phyloP scores from a whole-genome alignment of 2,329 filamentous ascomycete species.

The Fusarium mundagurra region DNA sequence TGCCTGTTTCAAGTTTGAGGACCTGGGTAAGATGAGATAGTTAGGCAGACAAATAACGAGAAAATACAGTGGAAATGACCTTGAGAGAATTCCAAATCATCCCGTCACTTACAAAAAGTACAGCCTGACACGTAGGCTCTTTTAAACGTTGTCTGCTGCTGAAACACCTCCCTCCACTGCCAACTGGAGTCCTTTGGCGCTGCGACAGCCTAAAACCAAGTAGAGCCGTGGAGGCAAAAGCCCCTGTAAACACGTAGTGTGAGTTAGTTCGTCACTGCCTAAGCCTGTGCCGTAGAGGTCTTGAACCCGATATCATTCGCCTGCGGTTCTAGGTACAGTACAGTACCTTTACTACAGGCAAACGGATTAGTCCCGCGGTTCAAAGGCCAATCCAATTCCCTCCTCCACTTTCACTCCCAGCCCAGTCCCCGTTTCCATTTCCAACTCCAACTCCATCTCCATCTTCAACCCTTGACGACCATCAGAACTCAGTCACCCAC shows the following conservation, averaged over 20 bases:
- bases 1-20: not conserved
- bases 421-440: slow-evolving; percentile 13
- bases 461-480: slow-evolving; percentile 36
- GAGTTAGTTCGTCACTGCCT: not conserved
- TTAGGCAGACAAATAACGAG: not conserved
- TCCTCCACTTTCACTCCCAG: slow-evolving; percentile 7
- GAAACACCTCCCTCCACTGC: slow-evolving; percentile 2
- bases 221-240: slow-evolving; percentile 6
- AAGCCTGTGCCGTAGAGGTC: slow-evolving; percentile 6
- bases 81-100: not conserved
- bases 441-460: slow-evolving; percentile 22
- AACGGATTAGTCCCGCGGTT: slow-evolving; percentile 13
- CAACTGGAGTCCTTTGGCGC: not conserved
- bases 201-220: slow-evolving; percentile 22
- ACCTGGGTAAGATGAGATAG: too few relatives aligned
- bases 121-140: slow-evolving; percentile 24
- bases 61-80: not conserved
- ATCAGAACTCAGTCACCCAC: slow-evolving; percentile 10
- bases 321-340: slow-evolving; percentile 3
- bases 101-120: not conserved
- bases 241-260: slow-evolving; percentile 18
- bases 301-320: not conserved
- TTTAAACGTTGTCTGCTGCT: not conserved
- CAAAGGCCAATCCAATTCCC: slow-evolving; percentile 10
- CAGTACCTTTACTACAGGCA: not conserved